Evolutionary conservation across 352 stramenopile genomes (phyloP).

Genomic region (Globisporangium viniferum): DNA sequence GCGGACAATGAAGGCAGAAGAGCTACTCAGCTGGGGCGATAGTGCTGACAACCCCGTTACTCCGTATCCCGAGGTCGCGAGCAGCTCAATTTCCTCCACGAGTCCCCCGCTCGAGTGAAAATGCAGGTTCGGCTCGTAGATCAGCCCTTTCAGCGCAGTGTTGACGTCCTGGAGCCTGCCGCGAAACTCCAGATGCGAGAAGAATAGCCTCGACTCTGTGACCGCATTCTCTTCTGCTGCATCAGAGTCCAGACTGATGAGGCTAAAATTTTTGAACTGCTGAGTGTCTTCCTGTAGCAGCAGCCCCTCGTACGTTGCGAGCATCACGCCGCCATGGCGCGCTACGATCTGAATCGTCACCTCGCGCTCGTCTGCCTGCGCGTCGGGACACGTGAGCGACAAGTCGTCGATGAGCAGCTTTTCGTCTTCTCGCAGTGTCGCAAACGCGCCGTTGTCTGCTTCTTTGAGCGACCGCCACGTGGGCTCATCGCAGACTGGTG

Average conservation of each 20-base stretch:
- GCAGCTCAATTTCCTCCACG: conserved; percentile 31
- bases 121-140: conserved; percentile 47
- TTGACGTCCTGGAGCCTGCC: conserved; percentile 45
- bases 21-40: not conserved
- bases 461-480: conserved; percentile 23
- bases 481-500: conserved; percentile 54
- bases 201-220: conserved; percentile 40
- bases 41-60: not conserved
- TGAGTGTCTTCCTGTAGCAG: conserved; percentile 21
- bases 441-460: conserved; percentile 14
- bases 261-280: conserved; percentile 12
- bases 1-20: conserved; percentile 14
- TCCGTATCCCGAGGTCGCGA: not conserved
- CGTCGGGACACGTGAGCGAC: conserved; percentile 30
- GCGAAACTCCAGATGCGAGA: conserved; percentile 27
- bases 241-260: not conserved
- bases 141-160: conserved; percentile 40
- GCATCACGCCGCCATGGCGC: conserved; percentile 50
- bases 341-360: conserved; percentile 33
- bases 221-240: conserved; percentile 11
- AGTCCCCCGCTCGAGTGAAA: conserved; percentile 46
- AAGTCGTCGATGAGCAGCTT: conserved; percentile 35
- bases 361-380: conserved; percentile 27
- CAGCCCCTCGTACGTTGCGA: conserved; percentile 39
- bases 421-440: conserved; percentile 37